These are phyloP conservation scores for Pythium guiyangense DNA, from an alignment of 352 stramenopile species.

Conservation along the genomic window DNA sequence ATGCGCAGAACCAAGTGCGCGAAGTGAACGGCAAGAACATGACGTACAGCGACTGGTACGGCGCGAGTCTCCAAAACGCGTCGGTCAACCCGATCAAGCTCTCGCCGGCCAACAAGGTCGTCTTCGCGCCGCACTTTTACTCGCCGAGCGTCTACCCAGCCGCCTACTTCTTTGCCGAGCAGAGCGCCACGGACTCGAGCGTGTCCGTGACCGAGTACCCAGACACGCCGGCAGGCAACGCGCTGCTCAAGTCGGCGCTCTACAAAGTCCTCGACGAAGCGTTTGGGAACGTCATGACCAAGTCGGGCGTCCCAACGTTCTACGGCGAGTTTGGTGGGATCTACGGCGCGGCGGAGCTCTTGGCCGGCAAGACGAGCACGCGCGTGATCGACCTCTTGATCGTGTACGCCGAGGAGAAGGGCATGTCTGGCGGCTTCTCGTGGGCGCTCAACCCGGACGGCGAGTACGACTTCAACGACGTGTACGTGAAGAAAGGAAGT, in stretches of 20 bases:
- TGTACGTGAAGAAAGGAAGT: constrained; percentile 43
- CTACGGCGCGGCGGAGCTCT: constrained; percentile 50
- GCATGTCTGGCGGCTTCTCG: constrained; percentile 73
- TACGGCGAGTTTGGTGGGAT: constrained; percentile 84
- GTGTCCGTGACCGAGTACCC: constrained; percentile 59
- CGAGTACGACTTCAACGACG: constrained; percentile 73
- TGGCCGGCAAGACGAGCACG: constrained; percentile 58
- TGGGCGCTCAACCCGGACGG: constrained; percentile 80
- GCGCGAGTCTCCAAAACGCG: constrained; percentile 76
- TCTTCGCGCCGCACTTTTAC: constrained; percentile 83
- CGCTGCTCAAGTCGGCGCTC: constrained; percentile 45
- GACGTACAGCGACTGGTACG: constrained; percentile 80
- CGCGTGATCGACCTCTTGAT: constrained; percentile 72
- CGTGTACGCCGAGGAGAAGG: constrained; percentile 52
- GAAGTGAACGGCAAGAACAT: constrained; percentile 59
- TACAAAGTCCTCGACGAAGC: constrained; percentile 58
- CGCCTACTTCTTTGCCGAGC: constrained; percentile 70
- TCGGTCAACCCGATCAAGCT: constrained; percentile 65
- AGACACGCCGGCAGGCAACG: constrained; percentile 55
- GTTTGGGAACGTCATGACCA: constrained; percentile 56
- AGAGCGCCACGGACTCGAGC: constrained; percentile 25
- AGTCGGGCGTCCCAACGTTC: constrained; percentile 49
- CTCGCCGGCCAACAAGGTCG: constrained; percentile 56
- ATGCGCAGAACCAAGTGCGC: constrained; percentile 30
- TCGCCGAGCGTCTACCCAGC: constrained; percentile 72